Base-by-base conservation (phyloP, 2,329 filamentous ascomycete genomes). In the Tolypocladium capitatum region DNA sequence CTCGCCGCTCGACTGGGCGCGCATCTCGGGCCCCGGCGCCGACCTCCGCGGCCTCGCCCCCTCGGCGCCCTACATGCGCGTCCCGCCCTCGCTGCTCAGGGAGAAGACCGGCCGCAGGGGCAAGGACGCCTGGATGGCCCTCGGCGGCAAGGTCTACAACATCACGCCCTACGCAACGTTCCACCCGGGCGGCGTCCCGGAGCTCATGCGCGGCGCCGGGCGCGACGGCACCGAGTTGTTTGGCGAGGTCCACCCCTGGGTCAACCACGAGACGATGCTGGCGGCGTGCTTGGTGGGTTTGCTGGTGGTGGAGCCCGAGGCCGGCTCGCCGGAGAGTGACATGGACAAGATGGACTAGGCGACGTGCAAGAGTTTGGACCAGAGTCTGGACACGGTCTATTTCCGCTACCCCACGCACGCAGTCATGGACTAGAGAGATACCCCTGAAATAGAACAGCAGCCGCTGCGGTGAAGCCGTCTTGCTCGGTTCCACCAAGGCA, bases 1-100 rank as follows among this genome's bases (percentile, higher is more conserved):
- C 70, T 95, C 88, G 2, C 91, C 92, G 0, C 80, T 98, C 13
- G 92, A 98, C 75, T 98, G 92, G 92, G 92, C 92, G 13, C 81
- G 84, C 6, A 76, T 95, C 1, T 77, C 80, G 1, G 72, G 74
- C 20, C 80, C 83, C 2, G 68, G 68, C 30, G 71, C 77, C 30
- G 83, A 88, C 52, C 77, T 89, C 27, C 83, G 84, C n/a, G 78
- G 78, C 35, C 54, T 84, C 51, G 56, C 76, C 53, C 53, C 72
- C 1, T 62, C 65, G 7, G 67, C 72, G 4, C 69, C 75, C 49
- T 73, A 80, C 72, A 68, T 86, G 38, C 81, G 85, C 42, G 88
- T 98, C 33, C 86, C 90, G 6, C 90, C 91, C 1, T 82, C 81
- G 5, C 79, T 87, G 74, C 74, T 98, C 13, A 84, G 83, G 61